Evolutionary conservation across 2,329 filamentous ascomycete genomes (phyloP).

Genomic region (Xylaria sp.): DNA sequence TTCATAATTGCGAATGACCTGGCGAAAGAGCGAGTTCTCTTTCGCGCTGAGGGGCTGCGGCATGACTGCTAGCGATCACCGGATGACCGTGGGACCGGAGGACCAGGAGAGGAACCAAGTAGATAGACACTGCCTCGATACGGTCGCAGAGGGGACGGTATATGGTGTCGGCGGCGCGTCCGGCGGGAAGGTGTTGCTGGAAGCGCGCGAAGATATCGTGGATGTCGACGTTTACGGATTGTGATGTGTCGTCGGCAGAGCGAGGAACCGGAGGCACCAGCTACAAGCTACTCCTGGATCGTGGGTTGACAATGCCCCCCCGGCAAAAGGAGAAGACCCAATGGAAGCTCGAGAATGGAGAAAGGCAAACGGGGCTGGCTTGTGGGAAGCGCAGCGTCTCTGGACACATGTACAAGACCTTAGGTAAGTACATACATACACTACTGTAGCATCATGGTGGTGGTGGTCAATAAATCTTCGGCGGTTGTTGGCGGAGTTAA

Average conservation of each 20-base stretch:
- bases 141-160: background rate
- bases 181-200: background rate
- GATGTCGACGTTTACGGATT: background rate
- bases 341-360: background rate
- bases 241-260: constrained; percentile 11
- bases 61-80: constrained; percentile 57
- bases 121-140: constrained; percentile 2
- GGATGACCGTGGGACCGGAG: background rate
- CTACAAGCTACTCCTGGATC: constrained; percentile 6
- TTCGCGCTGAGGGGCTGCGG: constrained; percentile 82
- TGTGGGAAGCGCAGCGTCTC: constrained; percentile 6
- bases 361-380: background rate
- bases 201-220: constrained; percentile 7
- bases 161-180: background rate
- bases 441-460: background rate
- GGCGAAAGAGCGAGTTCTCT: constrained; percentile 92
- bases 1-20: constrained; percentile 95
- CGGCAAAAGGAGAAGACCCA: background rate
- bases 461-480: background rate
- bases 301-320: background rate
- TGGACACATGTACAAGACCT: constrained; percentile 11
- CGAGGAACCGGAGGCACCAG: background rate
- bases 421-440: background rate
- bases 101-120: constrained; percentile 9
- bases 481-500: background rate